Evolutionary conservation across 345 rosid species (phyloP).

Genomic region (Eutrema heterophyllum): DNA sequence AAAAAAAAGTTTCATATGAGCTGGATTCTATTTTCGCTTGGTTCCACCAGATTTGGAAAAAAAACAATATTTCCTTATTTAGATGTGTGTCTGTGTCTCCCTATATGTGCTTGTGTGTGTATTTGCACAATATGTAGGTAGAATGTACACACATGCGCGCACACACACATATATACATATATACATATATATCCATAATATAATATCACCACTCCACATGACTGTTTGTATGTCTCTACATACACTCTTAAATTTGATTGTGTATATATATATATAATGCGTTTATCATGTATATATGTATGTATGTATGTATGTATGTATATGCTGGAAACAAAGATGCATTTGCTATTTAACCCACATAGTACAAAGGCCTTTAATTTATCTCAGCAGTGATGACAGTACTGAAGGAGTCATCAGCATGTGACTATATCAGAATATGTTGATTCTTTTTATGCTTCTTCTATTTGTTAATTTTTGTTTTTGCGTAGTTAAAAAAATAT

Average conservation of each 20-base stretch:
- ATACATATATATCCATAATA: background rate
- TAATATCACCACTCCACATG: background rate
- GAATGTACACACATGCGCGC: background rate
- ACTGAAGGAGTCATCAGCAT: conserved; percentile 32
- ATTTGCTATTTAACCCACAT: conserved; percentile 26
- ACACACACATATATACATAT: background rate
- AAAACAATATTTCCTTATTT: conserved; percentile 7
- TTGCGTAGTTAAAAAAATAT: background rate
- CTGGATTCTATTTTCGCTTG: conserved; percentile 9
- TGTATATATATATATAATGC: too few relatives aligned
- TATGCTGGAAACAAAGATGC: conserved; percentile 12
- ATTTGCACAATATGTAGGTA: background rate
- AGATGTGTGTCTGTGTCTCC: background rate
- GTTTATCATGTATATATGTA: too few relatives aligned
- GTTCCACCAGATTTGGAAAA: conserved; percentile 19
- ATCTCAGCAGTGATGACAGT: conserved; percentile 26
- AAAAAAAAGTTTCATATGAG: background rate
- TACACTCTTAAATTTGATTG: background rate
- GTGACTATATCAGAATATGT: conserved; percentile 28
- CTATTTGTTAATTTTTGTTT: background rate
- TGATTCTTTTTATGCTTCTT: conserved; percentile 28
- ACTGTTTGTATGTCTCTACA: background rate
- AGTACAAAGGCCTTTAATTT: conserved; percentile 15
- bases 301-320: background rate
- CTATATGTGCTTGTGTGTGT: background rate